Base-by-base conservation (phyloP, 352 stramenopile genomes). In the Saprolegnia diclina region DNA sequence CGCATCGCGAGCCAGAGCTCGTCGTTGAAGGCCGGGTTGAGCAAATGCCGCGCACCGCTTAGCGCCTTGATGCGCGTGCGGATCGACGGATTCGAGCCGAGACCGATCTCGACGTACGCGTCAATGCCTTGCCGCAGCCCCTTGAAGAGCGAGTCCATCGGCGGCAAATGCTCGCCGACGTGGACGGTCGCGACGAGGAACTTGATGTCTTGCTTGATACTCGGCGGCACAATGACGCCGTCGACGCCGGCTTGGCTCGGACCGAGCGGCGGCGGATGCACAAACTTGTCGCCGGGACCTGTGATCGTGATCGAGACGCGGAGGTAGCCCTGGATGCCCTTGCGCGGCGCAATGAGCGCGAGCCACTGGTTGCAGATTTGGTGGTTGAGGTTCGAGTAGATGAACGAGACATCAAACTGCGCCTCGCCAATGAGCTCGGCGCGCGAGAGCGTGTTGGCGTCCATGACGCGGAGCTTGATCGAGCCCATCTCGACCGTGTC, bases 351-450 rank as follows among this genome's bases (percentile, higher is more conserved):
- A 16, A 91, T 92, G 6, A 97, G 67, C 50, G 84, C 86, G 38
- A 97, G 88, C 90, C 90, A 97, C 29, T 92, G 81, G 45, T 93
- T 91, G 21, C 90, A 82, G 18, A 96, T 74, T 66, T 97, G 85
- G 63, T 97, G 89, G 64, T 96, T 90, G 19, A 77, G 67, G 64
- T 86, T 78, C 6, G 85, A 90, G 72, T 97, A 92, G 52, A 93
- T 78, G 76, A 90, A 93, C 48, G 85, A 90, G 22, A 91, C 71
- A 32, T 96, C 89, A 59, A 96, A 92, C 56, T 89, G 84, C 13
- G 86, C 85, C 1, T 74, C 79, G 44, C 90, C 90, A 59, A 97
- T 96, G 9, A 96, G 78, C 55, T 94, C 88, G 50, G 88, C 85
- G n/a, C 84, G 81, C 63, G 90, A 79, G 10, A 94, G 72, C 5